These are phyloP conservation scores for Brasilioporus rufonigricans DNA, from an alignment of 768 basidiomycete species.

Conservation along the genomic window DNA sequence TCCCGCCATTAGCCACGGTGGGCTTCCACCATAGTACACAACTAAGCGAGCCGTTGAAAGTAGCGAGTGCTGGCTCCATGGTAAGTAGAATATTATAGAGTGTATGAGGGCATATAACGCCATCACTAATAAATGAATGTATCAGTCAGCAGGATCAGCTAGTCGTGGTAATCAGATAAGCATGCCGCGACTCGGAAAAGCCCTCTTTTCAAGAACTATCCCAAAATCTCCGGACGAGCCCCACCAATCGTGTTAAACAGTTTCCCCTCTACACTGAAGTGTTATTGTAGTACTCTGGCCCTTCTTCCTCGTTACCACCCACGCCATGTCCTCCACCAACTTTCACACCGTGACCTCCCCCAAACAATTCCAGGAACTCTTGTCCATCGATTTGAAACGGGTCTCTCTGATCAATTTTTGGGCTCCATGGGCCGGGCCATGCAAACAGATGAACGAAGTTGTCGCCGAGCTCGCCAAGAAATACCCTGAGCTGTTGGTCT, in stretches of 20 bases:
- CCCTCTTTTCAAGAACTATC: not conserved
- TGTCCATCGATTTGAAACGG: conserved; percentile 72
- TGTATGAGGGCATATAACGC: not conserved
- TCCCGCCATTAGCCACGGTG: no score
- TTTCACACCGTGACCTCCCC: conserved; percentile 55
- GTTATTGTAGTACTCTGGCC: not conserved
- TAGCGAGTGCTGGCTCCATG: no score
- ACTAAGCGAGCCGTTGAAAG: no score
- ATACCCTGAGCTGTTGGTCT: conserved; percentile 63
- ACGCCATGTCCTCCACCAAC: conserved; percentile 35
- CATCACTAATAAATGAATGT: not conserved
- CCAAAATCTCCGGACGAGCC: no score
- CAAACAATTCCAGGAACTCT: conserved; percentile 67
- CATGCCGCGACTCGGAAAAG: not conserved
- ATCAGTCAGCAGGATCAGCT: no score
- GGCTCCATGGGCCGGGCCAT: conserved; percentile 92
- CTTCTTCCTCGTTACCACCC: not conserved
- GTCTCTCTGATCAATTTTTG: conserved; percentile 93
- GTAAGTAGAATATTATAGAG: no score
- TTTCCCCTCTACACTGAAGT: not conserved
- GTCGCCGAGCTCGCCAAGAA: conserved; percentile 71
- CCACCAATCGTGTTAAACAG: not conserved
- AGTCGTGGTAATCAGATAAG: conserved; percentile 2
- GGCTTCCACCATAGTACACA: no score
- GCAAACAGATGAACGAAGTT: conserved; percentile 84